These are phyloP conservation scores for Mucor indicus DNA, from an alignment of 371 early-diverging fungal genomes.

Conservation along the genomic window DNA sequence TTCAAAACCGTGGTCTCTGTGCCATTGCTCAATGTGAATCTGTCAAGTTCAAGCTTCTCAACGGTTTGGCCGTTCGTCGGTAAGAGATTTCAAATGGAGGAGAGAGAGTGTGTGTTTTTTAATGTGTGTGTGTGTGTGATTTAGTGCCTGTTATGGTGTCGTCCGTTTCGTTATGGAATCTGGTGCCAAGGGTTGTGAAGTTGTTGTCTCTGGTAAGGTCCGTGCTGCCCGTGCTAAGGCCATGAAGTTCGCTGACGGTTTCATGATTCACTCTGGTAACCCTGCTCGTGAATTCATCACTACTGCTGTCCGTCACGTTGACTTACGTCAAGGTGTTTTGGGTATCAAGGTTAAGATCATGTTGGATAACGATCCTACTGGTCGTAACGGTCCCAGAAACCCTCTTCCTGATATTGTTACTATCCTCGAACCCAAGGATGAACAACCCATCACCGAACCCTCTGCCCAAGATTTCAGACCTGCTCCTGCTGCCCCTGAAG, in stretches of 20 bases:
- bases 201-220: constrained; percentile 99
- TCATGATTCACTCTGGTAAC: constrained; percentile 99
- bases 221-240: constrained; percentile 99
- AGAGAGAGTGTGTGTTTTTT: no score
- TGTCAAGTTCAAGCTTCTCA: constrained; percentile 95
- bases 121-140: no score
- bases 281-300: constrained; percentile 97
- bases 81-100: constrained; percentile 25
- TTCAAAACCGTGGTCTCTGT: constrained; percentile 96
- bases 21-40: constrained; percentile 99
- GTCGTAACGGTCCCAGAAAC: constrained; percentile 94
- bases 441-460: constrained; percentile 68
- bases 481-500: constrained; percentile 12
- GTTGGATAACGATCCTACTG: constrained; percentile 95
- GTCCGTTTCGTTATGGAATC: constrained; percentile 98
- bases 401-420: constrained; percentile 96
- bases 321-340: constrained; percentile 98
- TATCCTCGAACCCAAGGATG: constrained; percentile 92
- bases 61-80: constrained; percentile 93
- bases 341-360: constrained; percentile 99
- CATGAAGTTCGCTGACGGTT: constrained; percentile 99
- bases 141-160: constrained; percentile 94
- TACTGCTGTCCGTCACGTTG: constrained; percentile 95
- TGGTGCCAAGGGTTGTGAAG: constrained; percentile 99
- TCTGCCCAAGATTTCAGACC: constrained; percentile 69